Evolutionary conservation across 352 stramenopile species (phyloP), one percentile per base, ranked within the genome.

Genomic region (Phytopythium chamaehyphon): DNA sequence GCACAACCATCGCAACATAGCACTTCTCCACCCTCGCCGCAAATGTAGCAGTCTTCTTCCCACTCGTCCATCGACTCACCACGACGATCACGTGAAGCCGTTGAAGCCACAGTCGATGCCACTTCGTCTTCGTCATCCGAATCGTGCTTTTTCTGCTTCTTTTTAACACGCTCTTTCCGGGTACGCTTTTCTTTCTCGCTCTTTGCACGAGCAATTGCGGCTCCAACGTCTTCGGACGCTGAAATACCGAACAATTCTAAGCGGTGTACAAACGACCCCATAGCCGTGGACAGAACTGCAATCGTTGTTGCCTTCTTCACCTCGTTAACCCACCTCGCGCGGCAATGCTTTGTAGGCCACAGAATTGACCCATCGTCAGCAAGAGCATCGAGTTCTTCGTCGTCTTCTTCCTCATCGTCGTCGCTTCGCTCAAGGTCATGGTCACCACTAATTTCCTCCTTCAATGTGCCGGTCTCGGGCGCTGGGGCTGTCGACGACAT

Each of bases 1-100:
- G 88, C 88, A 54, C 95, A 98, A 24, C 83, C 86, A 40, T 95
- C 88, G 51, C 95, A 98, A 52, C 83, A 95, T 22, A 97, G 57
- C 18, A 97, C 36, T 57, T 95, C 82, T 23, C 90, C 90, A 24
- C 76, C 77, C 58, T 88, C 83, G 4, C 59, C 69, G 58, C 95
- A 98, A 33, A 95, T 71, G 53, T 87, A 85, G 46, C 95, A 98
- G 61, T 93, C 78, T 47, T 92, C 80, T 61, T 95, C 82, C 86
- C 86, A 96, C 43, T 91, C 84, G 47, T 90, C 82, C 28, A 77
- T 77, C 11, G 74, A 85, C 33, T 87, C 73, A 23, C 67, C 66
- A 12, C 56, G 57, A 3, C 56, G 55, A 16, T 40, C 28, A 11
- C n/a, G 45, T 26, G 45, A 33, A 26, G 45, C 18, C 10, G 58